Conservation (phyloP, 495 filamentous ascomycete genomes). For the Aspergillus biplanus region DNA sequence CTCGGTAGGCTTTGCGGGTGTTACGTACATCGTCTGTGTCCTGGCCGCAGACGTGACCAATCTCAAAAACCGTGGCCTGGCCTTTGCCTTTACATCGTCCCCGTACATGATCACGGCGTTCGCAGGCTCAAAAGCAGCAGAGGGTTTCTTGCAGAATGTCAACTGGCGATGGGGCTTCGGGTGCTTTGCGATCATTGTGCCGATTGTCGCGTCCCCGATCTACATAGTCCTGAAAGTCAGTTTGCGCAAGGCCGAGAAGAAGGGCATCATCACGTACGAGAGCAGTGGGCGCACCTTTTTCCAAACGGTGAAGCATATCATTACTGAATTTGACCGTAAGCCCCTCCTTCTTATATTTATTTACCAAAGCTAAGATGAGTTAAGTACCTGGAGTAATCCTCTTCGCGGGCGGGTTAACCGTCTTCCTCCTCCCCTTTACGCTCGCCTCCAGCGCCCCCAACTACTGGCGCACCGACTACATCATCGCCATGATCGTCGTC, state of each 20-base stretch:
- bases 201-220: constrained; percentile 55
- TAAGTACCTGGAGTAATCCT: constrained; percentile 57
- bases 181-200: constrained; percentile 60
- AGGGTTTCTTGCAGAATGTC: constrained; percentile 44
- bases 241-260: constrained; percentile 55
- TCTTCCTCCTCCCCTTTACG: constrained; percentile 64
- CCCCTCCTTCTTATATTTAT: not conserved
- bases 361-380: not conserved
- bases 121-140: constrained; percentile 2
- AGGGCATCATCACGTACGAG: constrained; percentile 37
- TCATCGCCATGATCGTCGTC: constrained; percentile 60
- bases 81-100: constrained; percentile 59
- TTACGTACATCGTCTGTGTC: constrained; percentile 57
- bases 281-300: constrained; percentile 39
- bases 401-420: constrained; percentile 55
- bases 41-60: constrained; percentile 66
- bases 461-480: constrained; percentile 51
- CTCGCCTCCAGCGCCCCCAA: constrained; percentile 47
- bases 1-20: constrained; percentile 55
- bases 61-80: constrained; percentile 61
- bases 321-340: constrained; percentile 61
- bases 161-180: constrained; percentile 67
- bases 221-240: constrained; percentile 52
- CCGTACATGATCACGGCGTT: constrained; percentile 40
- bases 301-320: constrained; percentile 52